phyloP scores from a whole-genome alignment of 345 rosid genomes.

The Salix dunnii region DNA sequence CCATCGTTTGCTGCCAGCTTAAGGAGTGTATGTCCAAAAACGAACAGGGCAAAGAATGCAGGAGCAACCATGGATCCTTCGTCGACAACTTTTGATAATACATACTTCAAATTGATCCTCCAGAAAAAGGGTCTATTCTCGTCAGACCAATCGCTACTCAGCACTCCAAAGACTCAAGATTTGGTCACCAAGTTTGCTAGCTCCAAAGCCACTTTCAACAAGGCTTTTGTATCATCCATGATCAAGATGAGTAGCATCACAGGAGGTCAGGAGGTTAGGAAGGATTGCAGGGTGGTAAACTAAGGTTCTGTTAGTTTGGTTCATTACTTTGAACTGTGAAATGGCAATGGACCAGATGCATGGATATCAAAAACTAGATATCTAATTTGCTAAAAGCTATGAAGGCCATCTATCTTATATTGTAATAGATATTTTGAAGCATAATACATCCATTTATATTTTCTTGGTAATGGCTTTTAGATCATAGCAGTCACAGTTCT shows the following conservation, averaged over 20 bases:
- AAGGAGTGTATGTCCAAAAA: conserved; percentile 31
- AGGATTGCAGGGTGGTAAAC: conserved; percentile 42
- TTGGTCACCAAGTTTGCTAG: conserved; percentile 39
- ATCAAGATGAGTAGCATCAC: conserved; percentile 50
- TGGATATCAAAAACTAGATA: neutral
- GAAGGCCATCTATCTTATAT: neutral
- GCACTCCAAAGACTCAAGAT: conserved; percentile 24
- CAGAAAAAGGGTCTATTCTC: conserved; percentile 37
- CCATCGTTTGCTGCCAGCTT: conserved; percentile 40
- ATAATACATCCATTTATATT: too few species aligned
- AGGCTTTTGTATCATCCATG: conserved; percentile 42
- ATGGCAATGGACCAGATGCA: neutral
- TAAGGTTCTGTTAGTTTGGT: conserved; percentile 15
- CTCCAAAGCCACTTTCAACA: conserved; percentile 23
- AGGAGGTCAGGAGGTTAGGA: conserved; percentile 50
- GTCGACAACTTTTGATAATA: conserved; percentile 42
- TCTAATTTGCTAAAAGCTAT: neutral
- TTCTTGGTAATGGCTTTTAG: neutral
- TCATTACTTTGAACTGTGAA: neutral
- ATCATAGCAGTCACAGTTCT: too few species aligned
- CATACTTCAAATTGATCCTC: conserved; percentile 43
- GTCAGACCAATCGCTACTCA: conserved; percentile 45
- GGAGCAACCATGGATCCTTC: conserved; percentile 44
- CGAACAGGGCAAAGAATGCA: conserved; percentile 31
- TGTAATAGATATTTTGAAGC: neutral